Evolutionary conservation across 305 asterid species (phyloP).

Genomic region (Ilex paraguariensis): DNA sequence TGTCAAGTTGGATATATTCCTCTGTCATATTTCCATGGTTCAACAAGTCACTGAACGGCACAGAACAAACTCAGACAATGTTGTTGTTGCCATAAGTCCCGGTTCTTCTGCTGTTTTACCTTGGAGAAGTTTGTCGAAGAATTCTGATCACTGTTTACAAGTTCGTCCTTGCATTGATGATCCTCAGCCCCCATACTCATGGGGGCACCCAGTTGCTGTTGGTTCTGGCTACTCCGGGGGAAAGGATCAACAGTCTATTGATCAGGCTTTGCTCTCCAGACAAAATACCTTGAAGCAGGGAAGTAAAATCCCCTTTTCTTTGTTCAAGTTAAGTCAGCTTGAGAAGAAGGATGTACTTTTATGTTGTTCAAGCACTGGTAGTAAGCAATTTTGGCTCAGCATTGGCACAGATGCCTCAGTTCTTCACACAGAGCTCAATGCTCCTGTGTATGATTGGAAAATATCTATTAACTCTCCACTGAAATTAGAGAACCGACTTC

Average conservation of each 20-base stretch:
- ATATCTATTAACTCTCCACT: conserved; percentile 85
- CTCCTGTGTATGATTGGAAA: conserved; percentile 96
- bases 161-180: conserved; percentile 75
- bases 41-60: conserved; percentile 38
- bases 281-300: conserved; percentile 63
- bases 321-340: conserved; percentile 73
- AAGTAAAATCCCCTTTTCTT: conserved; percentile 47
- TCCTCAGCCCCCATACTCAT: conserved; percentile 56
- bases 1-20: conserved; percentile 61
- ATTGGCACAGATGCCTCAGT: conserved; percentile 88
- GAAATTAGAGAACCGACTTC: conserved; percentile 96
- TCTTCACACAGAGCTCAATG: conserved; percentile 85
- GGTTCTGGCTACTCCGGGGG: conserved; percentile 36
- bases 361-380: conserved; percentile 76
- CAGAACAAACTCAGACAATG: conserved; percentile 31
- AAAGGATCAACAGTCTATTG: conserved; percentile 62
- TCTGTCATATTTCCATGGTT: conserved; percentile 39
- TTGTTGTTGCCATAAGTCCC: conserved; percentile 43
- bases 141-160: conserved; percentile 68
- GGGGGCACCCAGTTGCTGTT: conserved; percentile 79
- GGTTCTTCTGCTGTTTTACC: conserved; percentile 72
- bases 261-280: conserved; percentile 62
- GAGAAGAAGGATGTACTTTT: conserved; percentile 91
- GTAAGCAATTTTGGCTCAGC: conserved; percentile 82
- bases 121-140: conserved; percentile 74